Evolutionary conservation across 768 basidiomycete species (phyloP), one percentile per base, ranked within the genome.

Genomic region (Lentinula sp.): DNA sequence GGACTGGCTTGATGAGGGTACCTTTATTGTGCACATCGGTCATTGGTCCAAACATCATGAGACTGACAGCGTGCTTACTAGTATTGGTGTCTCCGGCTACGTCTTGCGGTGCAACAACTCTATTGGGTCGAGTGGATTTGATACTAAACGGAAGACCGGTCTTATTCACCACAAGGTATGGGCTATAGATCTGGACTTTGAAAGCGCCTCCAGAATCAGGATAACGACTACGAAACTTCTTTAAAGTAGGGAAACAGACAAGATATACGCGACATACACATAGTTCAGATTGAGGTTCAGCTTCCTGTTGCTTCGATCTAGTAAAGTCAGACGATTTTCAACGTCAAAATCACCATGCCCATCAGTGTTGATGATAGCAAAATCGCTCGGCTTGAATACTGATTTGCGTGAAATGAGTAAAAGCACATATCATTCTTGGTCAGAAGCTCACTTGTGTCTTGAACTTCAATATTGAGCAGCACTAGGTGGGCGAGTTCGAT

Each of bases 281-380:
- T 98, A 98, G 69, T 95, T 92, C n/a, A 98, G 73, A 62, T 77
- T 85, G 54, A 98, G 78, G 65, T 90, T 83, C 57, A 98, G 75
- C 70, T 91, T 94, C 52, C 89, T 81, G 57, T 86, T 88, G 42
- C 78, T 76, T 57, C 81, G 74, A 71, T 98, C 97, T 4, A 85
- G 81, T 50, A 98, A 72, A 5, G 80, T 81, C 52, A 98, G 73
- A 39, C 76, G 81, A 56, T 79, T 83, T 72, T 95, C 97, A 59
- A 85, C 80, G 62, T 89, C 90, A 64, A 94, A 93, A 73, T 95
- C 95, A 3, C 94, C 90, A 59, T 92, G 85, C 32, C 86, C 87
- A 69, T 97, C 94, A 15, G 92, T 93, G 69, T 94, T 98, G 74
- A 99, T 95, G 73, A 99, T 98, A 2, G 94, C 89, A 66, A 97